Conservation (phyloP, 768 basidiomycete species). For the Lactarius psammicola region DNA sequence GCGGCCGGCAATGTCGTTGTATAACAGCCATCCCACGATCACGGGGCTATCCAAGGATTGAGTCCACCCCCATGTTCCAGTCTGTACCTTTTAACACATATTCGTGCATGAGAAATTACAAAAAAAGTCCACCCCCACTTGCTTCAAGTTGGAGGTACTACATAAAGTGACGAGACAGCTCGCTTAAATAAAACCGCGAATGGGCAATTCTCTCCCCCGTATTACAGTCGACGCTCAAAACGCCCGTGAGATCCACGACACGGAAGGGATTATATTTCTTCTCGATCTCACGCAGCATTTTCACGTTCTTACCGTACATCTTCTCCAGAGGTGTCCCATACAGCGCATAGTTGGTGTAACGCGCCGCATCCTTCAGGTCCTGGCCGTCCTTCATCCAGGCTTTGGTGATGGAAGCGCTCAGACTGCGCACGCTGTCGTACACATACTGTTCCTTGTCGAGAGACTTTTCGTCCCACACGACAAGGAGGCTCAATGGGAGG, state of each 20-base stretch:
- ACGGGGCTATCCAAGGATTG: too few species aligned
- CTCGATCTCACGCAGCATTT: slow-evolving; percentile 42
- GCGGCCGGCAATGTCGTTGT: too few species aligned
- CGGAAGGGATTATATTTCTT: slow-evolving; percentile 50
- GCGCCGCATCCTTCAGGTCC: slow-evolving; percentile 37
- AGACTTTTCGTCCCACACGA: slow-evolving; percentile 42
- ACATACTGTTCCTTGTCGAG: slow-evolving; percentile 46
- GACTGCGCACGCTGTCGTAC: slow-evolving; percentile 40
- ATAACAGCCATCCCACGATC: too few species aligned
- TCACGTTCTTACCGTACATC: slow-evolving; percentile 52
- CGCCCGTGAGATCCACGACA: slow-evolving; percentile 64
- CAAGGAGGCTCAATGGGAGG: slow-evolving; percentile 32
- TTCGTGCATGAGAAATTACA: background rate
- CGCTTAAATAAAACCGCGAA: background rate
- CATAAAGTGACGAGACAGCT: background rate
- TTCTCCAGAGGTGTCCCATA: slow-evolving; percentile 47
- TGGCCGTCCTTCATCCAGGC: slow-evolving; percentile 44
- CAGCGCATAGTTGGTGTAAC: slow-evolving; percentile 62
- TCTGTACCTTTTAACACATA: background rate
- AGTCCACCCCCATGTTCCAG: too few species aligned
- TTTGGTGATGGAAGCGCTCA: slow-evolving; percentile 40
- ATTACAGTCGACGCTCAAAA: background rate
- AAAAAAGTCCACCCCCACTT: background rate
- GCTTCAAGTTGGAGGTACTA: too few species aligned
- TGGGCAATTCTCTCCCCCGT: too few species aligned